These are phyloP conservation scores for Ustilaginoidea virens DNA, from an alignment of 2,329 filamentous ascomycete species.

Conservation along the genomic window DNA sequence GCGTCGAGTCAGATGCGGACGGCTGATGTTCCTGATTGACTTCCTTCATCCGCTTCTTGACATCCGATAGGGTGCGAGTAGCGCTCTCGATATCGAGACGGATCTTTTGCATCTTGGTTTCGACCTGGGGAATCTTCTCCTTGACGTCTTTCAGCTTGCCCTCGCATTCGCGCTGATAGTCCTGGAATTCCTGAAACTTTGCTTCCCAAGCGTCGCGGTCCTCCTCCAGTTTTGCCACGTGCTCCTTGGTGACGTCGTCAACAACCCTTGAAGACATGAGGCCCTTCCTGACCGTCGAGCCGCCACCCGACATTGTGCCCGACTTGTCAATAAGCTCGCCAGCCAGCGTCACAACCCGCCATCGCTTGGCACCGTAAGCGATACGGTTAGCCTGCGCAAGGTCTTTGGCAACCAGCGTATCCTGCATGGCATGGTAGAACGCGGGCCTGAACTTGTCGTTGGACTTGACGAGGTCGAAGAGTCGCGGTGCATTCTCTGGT, in stretches of 20 bases:
- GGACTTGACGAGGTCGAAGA: conserved; percentile 84
- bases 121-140: conserved; percentile 66
- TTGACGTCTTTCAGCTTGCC: conserved; percentile 54
- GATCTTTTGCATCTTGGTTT: conserved; percentile 86
- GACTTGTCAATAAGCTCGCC: conserved; percentile 96
- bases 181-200: conserved; percentile 71
- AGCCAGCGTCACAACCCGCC: conserved; percentile 90
- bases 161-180: conserved; percentile 70
- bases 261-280: conserved; percentile 94
- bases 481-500: conserved; percentile 76
- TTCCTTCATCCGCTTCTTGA: conserved; percentile 74
- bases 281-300: conserved; percentile 75
- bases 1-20: conserved; percentile 63
- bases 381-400: conserved; percentile 94
- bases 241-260: conserved; percentile 74
- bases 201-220: conserved; percentile 76
- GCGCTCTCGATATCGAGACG: conserved; percentile 77
- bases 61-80: conserved; percentile 69
- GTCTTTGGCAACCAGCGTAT: conserved; percentile 85
- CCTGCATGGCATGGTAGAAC: conserved; percentile 90
- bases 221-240: conserved; percentile 72
- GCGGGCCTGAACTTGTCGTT: conserved; percentile 80
- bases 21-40: conserved; percentile 67
- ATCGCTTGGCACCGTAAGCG: conserved; percentile 82
- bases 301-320: conserved; percentile 97